A percentile compares a stretch with the other conserved stretches of the same genome.
Conservation (phyloP, 306 rosid species). For the Fragaria nilgerrensis region DNA sequence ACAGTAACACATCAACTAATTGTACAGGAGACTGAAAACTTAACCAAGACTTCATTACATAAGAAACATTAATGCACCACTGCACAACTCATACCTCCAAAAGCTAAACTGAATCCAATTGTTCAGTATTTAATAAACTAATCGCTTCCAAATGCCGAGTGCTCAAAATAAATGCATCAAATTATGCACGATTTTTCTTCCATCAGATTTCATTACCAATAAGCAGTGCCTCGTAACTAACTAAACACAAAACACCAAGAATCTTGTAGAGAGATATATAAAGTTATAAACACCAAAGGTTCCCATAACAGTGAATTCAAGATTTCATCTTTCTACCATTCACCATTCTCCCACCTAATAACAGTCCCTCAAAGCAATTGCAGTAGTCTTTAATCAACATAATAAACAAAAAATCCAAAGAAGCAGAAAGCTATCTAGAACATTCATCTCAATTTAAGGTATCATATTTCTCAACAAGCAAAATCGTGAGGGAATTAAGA, state of each 20-base stretch:
- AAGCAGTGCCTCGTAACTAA: neutral
- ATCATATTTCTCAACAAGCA: too few species aligned
- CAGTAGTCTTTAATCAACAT: neutral
- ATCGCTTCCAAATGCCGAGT: neutral
- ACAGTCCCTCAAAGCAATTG: neutral
- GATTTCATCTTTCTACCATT: neutral
- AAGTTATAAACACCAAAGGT: neutral
- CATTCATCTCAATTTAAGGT: neutral
- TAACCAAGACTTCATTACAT: neutral
- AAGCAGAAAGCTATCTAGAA: neutral
- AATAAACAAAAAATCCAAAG: neutral
- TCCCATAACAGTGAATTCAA: slow-evolving; percentile 4
- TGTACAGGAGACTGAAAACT: neutral
- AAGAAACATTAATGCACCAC: neutral
- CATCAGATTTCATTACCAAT: neutral
- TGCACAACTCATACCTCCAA: neutral
- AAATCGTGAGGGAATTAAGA: neutral
- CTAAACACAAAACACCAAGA: neutral
- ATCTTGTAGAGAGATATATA: neutral
- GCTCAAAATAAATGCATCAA: neutral
- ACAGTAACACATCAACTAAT: neutral
- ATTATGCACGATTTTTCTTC: neutral
- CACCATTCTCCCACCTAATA: neutral
- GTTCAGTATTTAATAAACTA: neutral
- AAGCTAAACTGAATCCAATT: neutral